Conservation (phyloP, 768 basidiomycete species). For the Psilocybe subaeruginosa region DNA sequence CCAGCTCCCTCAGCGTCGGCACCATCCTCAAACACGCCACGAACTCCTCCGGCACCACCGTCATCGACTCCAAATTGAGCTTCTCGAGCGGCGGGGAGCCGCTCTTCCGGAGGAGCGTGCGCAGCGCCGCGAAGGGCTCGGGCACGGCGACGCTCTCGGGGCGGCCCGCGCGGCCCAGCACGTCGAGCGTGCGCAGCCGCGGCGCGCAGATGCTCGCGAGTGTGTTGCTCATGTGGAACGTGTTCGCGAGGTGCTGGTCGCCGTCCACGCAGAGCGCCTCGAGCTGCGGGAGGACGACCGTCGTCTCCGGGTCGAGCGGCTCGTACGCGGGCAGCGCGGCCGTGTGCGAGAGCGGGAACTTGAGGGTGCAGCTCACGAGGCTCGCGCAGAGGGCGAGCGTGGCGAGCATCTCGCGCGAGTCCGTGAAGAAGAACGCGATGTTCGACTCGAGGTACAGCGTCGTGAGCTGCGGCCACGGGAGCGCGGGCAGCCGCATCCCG, state of each 20-base stretch:
- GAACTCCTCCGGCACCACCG: constrained; percentile 24
- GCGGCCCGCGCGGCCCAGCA: constrained; percentile 27
- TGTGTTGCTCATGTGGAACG: constrained; percentile 32
- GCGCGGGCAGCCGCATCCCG: constrained; percentile 26
- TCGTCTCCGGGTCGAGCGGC: constrained; percentile 11
- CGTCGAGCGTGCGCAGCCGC: constrained; percentile 25
- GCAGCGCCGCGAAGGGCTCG: constrained; percentile 24
- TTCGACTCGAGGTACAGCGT: constrained; percentile 32
- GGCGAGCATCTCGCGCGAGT: constrained; percentile 26
- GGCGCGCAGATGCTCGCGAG: constrained; percentile 26
- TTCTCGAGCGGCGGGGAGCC: constrained; percentile 27
- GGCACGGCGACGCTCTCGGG: constrained; percentile 11
- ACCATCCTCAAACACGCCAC: constrained; percentile 24
- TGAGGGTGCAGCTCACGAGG: constrained; percentile 28
- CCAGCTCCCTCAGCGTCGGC: constrained; percentile 24
- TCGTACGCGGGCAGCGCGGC: constrained; percentile 19
- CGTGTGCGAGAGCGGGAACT: constrained; percentile 30
- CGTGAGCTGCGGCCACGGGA: constrained; percentile 28
- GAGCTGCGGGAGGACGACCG: constrained; percentile 26
- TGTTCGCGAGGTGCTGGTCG: constrained; percentile 29
- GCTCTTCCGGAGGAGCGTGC: constrained; percentile 22
- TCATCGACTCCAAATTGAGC: constrained; percentile 27
- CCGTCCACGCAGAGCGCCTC: constrained; percentile 28
- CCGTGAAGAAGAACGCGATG: constrained; percentile 29
- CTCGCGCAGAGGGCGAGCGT: constrained; percentile 22